Percentiles rank a stretch among this genome's conserved stretches.
Evolutionary conservation across 148 eudicot genomes (phyloP).

Genomic region (Amaranthus hypochondriacus): DNA sequence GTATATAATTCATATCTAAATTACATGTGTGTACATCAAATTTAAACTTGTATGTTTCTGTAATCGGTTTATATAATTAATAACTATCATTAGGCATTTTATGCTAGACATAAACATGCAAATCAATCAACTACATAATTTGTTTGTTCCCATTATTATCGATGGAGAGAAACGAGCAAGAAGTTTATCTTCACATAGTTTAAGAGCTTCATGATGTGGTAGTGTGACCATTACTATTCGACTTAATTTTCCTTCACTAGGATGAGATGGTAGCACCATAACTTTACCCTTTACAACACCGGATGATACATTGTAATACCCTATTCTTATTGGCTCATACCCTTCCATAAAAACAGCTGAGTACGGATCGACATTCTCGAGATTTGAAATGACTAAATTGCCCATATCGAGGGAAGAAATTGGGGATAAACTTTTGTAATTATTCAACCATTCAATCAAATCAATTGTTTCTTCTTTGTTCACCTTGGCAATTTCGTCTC

Average conservation of each 20-base stretch:
- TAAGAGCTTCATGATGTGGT: slow-evolving; percentile 32
- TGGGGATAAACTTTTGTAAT: slow-evolving; percentile 7
- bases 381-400: slow-evolving; percentile 37
- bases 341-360: slow-evolving; percentile 33
- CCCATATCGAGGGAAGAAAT: slow-evolving; percentile 20
- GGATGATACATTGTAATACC: slow-evolving; percentile 37
- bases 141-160: slow-evolving; percentile 32
- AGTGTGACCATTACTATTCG: slow-evolving; percentile 48
- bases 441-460: slow-evolving; percentile 51
- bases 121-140: neutral
- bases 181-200: slow-evolving; percentile 39
- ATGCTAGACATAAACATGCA: neutral
- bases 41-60: too few relatives aligned
- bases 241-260: slow-evolving; percentile 28
- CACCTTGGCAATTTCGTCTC: slow-evolving; percentile 32
- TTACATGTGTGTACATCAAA: too few relatives aligned
- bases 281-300: slow-evolving; percentile 34
- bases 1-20: too few relatives aligned
- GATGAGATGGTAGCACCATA: slow-evolving; percentile 39
- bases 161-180: slow-evolving; percentile 37
- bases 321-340: slow-evolving; percentile 27
- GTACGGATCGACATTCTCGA: slow-evolving; percentile 34
- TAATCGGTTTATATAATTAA: too few relatives aligned
- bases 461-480: slow-evolving; percentile 35
- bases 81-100: neutral